Conservation (phyloP, 169 alveolate species). For the Cryptosporidium tyzzeri region DNA sequence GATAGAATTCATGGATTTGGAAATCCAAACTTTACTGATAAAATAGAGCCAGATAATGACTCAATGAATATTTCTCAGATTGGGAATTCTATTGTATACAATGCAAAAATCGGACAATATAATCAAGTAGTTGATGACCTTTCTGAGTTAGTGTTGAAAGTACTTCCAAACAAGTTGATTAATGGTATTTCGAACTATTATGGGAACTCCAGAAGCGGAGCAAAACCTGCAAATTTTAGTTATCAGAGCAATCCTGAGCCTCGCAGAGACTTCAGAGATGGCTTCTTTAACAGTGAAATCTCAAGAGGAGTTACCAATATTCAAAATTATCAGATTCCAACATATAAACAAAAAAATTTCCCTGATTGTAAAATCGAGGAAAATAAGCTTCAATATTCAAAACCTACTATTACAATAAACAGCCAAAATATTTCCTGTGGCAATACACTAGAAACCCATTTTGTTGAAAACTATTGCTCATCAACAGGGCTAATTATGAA, state of each 20-base stretch:
- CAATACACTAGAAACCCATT: slow-evolving; percentile 16
- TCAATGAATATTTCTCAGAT: slow-evolving; percentile 40
- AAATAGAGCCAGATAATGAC: slow-evolving; percentile 8
- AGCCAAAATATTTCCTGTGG: neutral
- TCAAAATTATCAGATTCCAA: neutral
- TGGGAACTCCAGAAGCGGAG: neutral
- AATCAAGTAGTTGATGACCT: slow-evolving; percentile 59
- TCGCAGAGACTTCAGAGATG: neutral
- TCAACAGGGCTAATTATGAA: slow-evolving; percentile 34
- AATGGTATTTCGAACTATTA: slow-evolving; percentile 59
- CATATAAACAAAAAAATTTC: neutral
- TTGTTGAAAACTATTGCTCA: slow-evolving; percentile 55
- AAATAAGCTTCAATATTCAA: neutral
- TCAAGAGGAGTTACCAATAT: neutral
- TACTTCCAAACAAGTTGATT: slow-evolving; percentile 50
- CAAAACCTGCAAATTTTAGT: neutral
- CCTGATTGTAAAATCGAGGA: neutral
- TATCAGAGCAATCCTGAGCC: neutral
- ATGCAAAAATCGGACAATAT: slow-evolving; percentile 51
- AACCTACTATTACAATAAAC: neutral
- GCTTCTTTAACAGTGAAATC: neutral
- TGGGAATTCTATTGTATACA: slow-evolving; percentile 58
- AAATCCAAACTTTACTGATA: slow-evolving; percentile 38
- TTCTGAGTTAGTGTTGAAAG: slow-evolving; percentile 59
- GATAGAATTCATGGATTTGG: slow-evolving; percentile 73